Evolutionary conservation across 2,329 filamentous ascomycete species (phyloP).

Genomic region (Neonectria magnoliae): DNA sequence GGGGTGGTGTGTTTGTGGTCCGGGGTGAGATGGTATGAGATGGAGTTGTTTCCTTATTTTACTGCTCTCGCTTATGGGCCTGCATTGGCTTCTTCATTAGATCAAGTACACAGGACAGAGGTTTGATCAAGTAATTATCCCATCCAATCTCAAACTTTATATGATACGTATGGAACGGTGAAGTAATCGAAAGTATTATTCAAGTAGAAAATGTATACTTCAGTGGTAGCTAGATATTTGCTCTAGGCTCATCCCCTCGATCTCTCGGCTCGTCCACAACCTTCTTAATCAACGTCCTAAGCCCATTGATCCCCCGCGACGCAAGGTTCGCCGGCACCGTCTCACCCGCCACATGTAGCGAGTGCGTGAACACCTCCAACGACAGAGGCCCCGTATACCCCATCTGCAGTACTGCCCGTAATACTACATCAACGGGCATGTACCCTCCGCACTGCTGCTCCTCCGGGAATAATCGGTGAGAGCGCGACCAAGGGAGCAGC

Average conservation of each 20-base stretch:
- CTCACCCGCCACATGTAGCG: conserved; percentile 12
- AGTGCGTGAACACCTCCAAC: conserved; percentile 25
- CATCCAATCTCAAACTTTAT: too few species aligned
- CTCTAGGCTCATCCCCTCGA: not conserved
- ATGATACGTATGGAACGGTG: not conserved
- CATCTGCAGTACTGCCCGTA: conserved; percentile 20
- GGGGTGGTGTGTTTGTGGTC: not conserved
- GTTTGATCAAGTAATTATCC: too few species aligned
- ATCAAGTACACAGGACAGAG: not conserved
- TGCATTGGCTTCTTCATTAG: not conserved
- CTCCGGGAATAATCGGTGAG: conserved; percentile 18
- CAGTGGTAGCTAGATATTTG: conserved; percentile 2
- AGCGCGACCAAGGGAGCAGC: conserved; percentile 25
- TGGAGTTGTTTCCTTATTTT: not conserved
- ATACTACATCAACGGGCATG: conserved; percentile 25
- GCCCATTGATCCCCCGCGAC: conserved; percentile 14
- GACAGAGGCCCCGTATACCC: conserved; percentile 28
- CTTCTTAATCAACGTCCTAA: conserved; percentile 2
- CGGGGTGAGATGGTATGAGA: not conserved
- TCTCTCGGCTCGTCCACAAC: not conserved
- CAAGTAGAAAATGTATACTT: not conserved
- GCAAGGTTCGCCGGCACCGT: conserved; percentile 12
- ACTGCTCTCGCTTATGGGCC: not conserved
- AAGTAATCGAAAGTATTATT: not conserved
- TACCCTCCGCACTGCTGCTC: conserved; percentile 23